These are phyloP conservation scores for Chloroidium sp. DNA, from an alignment of 163 green algal genomes.

Conservation along the genomic window DNA sequence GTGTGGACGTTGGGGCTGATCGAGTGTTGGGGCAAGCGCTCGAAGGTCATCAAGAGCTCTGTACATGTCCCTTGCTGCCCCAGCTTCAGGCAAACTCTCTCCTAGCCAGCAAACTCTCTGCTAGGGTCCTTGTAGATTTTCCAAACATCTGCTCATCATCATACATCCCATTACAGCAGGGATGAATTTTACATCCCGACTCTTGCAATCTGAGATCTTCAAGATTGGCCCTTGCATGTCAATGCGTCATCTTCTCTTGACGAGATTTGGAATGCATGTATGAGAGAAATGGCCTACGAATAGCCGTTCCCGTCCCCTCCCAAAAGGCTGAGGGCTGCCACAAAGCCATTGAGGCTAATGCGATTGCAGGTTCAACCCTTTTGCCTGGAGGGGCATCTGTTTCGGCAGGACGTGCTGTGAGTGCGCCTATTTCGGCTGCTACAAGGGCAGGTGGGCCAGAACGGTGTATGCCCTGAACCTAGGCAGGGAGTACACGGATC, in stretches of 20 bases:
- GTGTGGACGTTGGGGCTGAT: conserved; percentile 35
- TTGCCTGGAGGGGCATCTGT: neutral
- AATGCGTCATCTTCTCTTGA: no score
- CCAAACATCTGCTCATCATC: neutral
- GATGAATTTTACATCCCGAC: neutral
- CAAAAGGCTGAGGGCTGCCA: neutral
- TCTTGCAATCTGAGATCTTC: neutral
- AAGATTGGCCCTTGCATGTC: neutral
- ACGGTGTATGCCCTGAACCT: conserved; percentile 1
- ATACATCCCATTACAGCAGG: no score
- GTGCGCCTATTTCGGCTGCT: conserved; percentile 36
- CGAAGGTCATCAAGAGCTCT: conserved; percentile 24
- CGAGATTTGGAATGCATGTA: no score
- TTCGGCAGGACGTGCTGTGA: conserved; percentile 21
- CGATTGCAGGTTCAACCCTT: neutral
- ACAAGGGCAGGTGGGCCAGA: conserved; percentile 27
- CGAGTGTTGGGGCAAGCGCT: conserved; percentile 32
- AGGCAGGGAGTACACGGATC: conserved; percentile 7
- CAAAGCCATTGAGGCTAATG: neutral
- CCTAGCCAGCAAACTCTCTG: conserved; percentile 22
- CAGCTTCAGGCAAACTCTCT: conserved; percentile 27
- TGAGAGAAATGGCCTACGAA: no score
- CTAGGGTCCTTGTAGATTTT: conserved; percentile 15
- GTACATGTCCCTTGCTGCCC: conserved; percentile 45
- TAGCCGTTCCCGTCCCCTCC: neutral